phyloP scores from a whole-genome alignment of 169 alveolate species.

The Cystoisospora suis region DNA sequence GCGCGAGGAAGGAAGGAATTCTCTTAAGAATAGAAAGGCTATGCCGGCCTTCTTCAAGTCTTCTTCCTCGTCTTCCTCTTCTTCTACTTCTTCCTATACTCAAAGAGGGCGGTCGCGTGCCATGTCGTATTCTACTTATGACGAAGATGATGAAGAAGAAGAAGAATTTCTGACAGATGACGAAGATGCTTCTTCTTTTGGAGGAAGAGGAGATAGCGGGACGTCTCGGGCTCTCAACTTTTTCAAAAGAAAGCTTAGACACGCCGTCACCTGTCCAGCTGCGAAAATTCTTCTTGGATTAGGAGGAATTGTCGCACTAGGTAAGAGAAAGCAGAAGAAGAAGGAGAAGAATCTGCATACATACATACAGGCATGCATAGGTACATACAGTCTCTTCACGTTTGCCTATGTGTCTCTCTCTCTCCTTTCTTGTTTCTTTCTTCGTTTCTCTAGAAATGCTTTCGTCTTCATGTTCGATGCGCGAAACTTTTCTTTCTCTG shows the following conservation, averaged over 20 bases:
- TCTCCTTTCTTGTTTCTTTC: neutral
- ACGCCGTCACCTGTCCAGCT: conserved; percentile 14
- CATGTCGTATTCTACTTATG: neutral
- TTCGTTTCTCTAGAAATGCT: too few relatives aligned
- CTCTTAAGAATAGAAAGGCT: neutral
- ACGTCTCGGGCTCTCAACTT: too few relatives aligned
- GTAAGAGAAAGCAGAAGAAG: neutral
- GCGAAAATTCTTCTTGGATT: conserved; percentile 8
- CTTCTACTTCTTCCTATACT: neutral
- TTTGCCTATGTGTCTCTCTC: neutral
- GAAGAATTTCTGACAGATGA: neutral
- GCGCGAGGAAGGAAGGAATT: neutral
- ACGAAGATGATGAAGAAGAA: conserved; percentile 1
- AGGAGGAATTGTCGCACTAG: conserved; percentile 11
- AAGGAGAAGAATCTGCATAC: neutral
- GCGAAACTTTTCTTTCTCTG: too few relatives aligned
- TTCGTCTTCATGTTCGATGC: too few relatives aligned
- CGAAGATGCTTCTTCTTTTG: too few relatives aligned
- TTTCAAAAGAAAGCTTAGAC: neutral
- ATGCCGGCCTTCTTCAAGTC: neutral
- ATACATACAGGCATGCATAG: neutral
- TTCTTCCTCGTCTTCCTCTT: neutral
- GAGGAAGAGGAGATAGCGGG: too few relatives aligned
- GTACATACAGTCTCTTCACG: neutral
- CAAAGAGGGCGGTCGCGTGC: neutral